Base-by-base conservation (phyloP, 108 stramenopile species). In the Skeletonema marinoi region DNA sequence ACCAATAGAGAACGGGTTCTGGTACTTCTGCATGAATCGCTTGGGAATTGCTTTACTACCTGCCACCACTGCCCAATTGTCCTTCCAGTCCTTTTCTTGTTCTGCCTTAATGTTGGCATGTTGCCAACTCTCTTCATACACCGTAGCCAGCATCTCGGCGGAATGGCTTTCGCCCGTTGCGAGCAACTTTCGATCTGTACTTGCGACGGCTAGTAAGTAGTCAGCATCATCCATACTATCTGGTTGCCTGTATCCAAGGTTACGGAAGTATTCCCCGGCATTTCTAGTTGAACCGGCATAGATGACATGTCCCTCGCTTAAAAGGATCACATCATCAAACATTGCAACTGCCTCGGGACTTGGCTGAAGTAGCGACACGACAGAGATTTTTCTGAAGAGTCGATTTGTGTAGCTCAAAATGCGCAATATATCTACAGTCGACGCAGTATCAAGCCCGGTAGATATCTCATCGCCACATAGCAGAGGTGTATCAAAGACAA, bases 291-390 rank as follows among this genome's bases (percentile, higher is more conserved):
- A 82, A 3, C 92, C 93, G 5, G 90, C 73, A 70, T 88, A 90
- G 30, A 94, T 80, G 42, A 92, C 60, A 33, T 62, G 78, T 3
- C 77, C 92, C 21, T 87, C 83, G 21, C 77, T 38, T 25, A 94
- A 69, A 32, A 94, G 60, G 3, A 91, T 70, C 5, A 93, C 56
- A 29, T 92, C 83, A 71, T 93, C 92, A 73, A 94, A 94, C 46
- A 92, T 70, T 38, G 81, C 76, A 32, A 90, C 89, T 29, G 88
- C 86, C 17, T 79, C 92, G 19, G 89, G 91, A 42, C 88, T 80
- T 10, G 93, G 92, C 74, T 94, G 93, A 5, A 92, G 88, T 16
- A 94, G 88, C 7, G 88, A 81, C 19, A 91, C 78, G 5, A 93
- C 90, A 2, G 81, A 29, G 10, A 85, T 85, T n/a, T 54, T 59